phyloP scores from a whole-genome alignment of 108 stramenopile species.

The Chaetoceros tenuissimus region DNA sequence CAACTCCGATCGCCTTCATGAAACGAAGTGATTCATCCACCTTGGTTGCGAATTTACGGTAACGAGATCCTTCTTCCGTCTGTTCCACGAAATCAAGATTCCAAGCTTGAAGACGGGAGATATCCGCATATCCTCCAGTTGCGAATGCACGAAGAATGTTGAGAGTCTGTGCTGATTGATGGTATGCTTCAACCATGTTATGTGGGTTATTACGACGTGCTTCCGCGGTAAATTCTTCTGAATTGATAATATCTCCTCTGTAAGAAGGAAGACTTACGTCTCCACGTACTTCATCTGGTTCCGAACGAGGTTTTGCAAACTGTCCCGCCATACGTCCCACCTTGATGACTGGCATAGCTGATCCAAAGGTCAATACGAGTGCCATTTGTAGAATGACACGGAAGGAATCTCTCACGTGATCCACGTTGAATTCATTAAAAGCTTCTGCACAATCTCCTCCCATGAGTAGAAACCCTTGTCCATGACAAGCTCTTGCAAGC shows the following conservation, averaged over 20 bases:
- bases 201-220: conserved; percentile 80
- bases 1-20: conserved; percentile 96
- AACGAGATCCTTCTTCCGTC: conserved; percentile 76
- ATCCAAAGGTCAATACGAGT: conserved; percentile 92
- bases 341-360: conserved; percentile 92
- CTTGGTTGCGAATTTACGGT: conserved; percentile 86
- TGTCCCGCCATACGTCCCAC: conserved; percentile 97
- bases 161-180: conserved; percentile 92
- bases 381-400: conserved; percentile 91
- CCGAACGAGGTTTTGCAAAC: conserved; percentile 95
- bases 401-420: conserved; percentile 93
- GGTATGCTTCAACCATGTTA: conserved; percentile 83
- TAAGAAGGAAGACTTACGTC: conserved; percentile 85
- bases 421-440: conserved; percentile 90
- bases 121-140: conserved; percentile 95
- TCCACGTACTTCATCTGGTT: conserved; percentile 78
- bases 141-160: conserved; percentile 95
- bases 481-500: conserved; percentile 86
- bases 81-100: conserved; percentile 97
- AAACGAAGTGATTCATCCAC: conserved; percentile 91
- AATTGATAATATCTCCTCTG: conserved; percentile 97
- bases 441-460: conserved; percentile 98
- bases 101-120: conserved; percentile 93
- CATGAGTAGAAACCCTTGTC: conserved; percentile 97
- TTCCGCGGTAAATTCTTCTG: conserved; percentile 86